A percentile compares a stretch with the other conserved stretches of the same genome.
Conservation (phyloP, 2,329 filamentous ascomycete species). For the Calonectria pteridis region DNA sequence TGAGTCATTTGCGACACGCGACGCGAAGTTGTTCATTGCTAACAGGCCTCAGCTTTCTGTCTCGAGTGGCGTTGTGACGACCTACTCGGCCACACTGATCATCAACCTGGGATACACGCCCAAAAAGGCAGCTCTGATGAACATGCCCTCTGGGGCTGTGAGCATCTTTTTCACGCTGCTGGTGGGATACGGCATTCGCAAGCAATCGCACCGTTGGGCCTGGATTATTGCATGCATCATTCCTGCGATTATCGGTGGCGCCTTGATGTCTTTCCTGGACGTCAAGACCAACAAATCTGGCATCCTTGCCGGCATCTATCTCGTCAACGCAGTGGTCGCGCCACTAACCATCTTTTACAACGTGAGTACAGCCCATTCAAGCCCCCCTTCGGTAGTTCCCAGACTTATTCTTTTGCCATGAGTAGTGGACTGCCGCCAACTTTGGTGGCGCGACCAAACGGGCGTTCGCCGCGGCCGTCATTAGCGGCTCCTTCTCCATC, state of each 20-base stretch:
- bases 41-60: constrained; percentile 55
- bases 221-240: constrained; percentile 63
- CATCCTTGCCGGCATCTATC: constrained; percentile 62
- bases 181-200: constrained; percentile 61
- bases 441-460: constrained; percentile 66
- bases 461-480: constrained; percentile 61
- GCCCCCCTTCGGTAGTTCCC: rapidly evolving
- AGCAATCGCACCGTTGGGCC: constrained; percentile 61
- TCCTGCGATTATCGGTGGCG: constrained; percentile 62
- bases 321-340: constrained; percentile 63
- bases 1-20: constrained; percentile 41
- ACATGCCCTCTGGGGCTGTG: constrained; percentile 66
- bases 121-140: constrained; percentile 63
- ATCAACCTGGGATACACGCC: constrained; percentile 59
- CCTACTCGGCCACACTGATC: constrained; percentile 67
- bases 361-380: constrained; percentile 43
- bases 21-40: background rate
- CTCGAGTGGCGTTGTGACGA: constrained; percentile 66
- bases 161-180: constrained; percentile 65
- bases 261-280: constrained; percentile 66
- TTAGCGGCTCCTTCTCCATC: constrained; percentile 64
- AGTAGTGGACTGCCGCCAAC: constrained; percentile 63
- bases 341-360: constrained; percentile 61
- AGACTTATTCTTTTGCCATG: background rate
- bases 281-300: constrained; percentile 60